Conservation (phyloP, 352 stramenopile genomes). For the Globisporangium uncinulatum region DNA sequence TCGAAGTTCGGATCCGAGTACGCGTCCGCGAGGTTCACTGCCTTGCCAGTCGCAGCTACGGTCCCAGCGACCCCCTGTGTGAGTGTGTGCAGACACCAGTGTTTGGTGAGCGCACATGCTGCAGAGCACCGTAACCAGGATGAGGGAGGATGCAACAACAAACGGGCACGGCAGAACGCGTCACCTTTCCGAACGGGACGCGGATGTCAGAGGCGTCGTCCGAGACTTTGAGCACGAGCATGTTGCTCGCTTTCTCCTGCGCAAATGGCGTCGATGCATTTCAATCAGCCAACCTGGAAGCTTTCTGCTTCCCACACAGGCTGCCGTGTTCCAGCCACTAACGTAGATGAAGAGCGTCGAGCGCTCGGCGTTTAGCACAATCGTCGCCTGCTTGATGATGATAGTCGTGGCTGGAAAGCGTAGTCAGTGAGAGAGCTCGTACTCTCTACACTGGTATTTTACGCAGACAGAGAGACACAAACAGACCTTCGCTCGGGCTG, state of each 20-base stretch:
- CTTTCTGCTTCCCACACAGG: not conserved
- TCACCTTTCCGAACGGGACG: slow-evolving; percentile 71
- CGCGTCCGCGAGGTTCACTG: slow-evolving; percentile 89
- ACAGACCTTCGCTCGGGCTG: slow-evolving; percentile 59
- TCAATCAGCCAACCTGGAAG: too few relatives aligned
- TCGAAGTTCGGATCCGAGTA: slow-evolving; percentile 94
- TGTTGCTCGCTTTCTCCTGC: slow-evolving; percentile 67
- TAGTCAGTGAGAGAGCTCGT: not conserved
- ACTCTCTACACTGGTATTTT: not conserved
- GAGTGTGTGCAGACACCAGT: slow-evolving; percentile 7
- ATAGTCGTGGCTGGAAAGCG: slow-evolving; percentile 52
- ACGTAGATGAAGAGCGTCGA: slow-evolving; percentile 89
- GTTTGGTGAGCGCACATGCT: not conserved
- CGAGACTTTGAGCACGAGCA: slow-evolving; percentile 82
- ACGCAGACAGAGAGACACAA: not conserved
- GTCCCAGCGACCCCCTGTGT: slow-evolving; percentile 82
- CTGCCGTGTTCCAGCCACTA: not conserved
- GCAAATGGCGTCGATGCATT: not conserved
- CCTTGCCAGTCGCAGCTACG: slow-evolving; percentile 71
- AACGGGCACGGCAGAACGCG: not conserved
- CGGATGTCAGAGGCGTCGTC: slow-evolving; percentile 84
- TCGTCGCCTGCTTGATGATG: slow-evolving; percentile 85
- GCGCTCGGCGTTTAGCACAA: slow-evolving; percentile 84
- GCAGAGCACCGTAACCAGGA: not conserved
- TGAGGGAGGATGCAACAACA: too few relatives aligned